A percentile compares a stretch with the other conserved stretches of the same genome.
Conservation (phyloP, 441 rosid genomes). For the Capsella rubella region DNA sequence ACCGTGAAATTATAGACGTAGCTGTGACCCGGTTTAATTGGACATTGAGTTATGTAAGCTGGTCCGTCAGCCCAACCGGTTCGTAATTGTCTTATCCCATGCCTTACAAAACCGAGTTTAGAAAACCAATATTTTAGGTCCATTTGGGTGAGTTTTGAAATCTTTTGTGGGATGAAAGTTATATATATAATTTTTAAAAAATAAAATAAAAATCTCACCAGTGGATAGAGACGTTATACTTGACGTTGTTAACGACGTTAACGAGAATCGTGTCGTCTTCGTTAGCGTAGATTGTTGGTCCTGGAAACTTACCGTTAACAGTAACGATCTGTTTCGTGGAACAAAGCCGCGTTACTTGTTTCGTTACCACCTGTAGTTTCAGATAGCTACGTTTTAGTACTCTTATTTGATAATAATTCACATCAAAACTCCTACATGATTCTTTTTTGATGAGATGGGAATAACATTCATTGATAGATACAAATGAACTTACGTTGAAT, state of each 20-base stretch:
- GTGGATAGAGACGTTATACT: conserved; percentile 47
- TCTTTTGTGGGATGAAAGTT: not conserved
- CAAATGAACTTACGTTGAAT: conserved; percentile 42
- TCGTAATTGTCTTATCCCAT: conserved; percentile 46
- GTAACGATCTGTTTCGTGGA: conserved; percentile 50
- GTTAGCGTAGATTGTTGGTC: conserved; percentile 47
- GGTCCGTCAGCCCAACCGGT: conserved; percentile 53
- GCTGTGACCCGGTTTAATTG: conserved; percentile 45
- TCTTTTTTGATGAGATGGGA: not conserved
- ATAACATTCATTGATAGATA: not conserved
- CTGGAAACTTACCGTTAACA: conserved; percentile 50
- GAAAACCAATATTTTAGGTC: not conserved
- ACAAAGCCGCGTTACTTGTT: conserved; percentile 44
- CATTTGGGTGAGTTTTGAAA: not conserved
- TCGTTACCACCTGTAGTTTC: conserved; percentile 43
- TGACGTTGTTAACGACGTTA: conserved; percentile 48
- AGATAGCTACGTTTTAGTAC: not conserved
- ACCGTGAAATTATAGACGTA: conserved; percentile 44
- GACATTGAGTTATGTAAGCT: conserved; percentile 48
- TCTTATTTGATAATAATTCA: not conserved
- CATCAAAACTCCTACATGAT: not conserved
- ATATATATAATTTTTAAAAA: not conserved
- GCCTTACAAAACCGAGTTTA: conserved; percentile 35
- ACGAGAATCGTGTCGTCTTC: conserved; percentile 47
- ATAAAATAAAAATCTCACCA: conserved; percentile 31